Base-by-base conservation (phyloP, 2,329 filamentous ascomycete species). In the Diaporthe sp. region DNA sequence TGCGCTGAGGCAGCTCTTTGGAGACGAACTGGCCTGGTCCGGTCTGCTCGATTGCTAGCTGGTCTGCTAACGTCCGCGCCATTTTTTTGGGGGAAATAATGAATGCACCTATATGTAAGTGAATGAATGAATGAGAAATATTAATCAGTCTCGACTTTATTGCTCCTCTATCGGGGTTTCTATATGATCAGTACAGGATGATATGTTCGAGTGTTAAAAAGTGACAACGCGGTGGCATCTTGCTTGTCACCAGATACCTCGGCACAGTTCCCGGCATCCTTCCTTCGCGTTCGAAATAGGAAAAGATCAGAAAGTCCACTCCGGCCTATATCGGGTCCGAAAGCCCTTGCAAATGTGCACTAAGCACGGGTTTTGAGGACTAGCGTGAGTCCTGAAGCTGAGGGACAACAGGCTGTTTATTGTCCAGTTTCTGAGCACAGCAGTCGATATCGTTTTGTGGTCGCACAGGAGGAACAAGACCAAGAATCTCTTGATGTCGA, bases 1-100 rank as follows among this genome's bases (percentile, higher is more conserved):
- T 35, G 22, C 35, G 55, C 13, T 38, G 15, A 35, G 74, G 74
- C n/a, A 52, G 52, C 30, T 45, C 40, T 12, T 52, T 67, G 35
- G 74, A 76, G 38, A 72, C 30, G 67, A 71, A 76, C 45, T 74
- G 66, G 30, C 69, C 57, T 1, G 58, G 57, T 9, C 61, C 72
- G 19, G 73, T 52, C 60, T 74, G 50, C 61, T 76, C 74, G 52
- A 76, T 61, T 3, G 72, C 71, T 3, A 74, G 47, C 55, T 69
- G 58, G 25, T 76, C 66, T 67, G 71, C 68, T 25, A 76, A 54
- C 13, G 55, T 19, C 28, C 12, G 55, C 35, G 55, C 30, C 74
- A 75, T 75, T 5, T 47, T 33, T 71, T n/a, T n/a, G n/a, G n/a
- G 45, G 7, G n/a, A 9, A n/a, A 13, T 52, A 47, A 30, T 15